phyloP scores from a whole-genome alignment of 352 stramenopile species.

The Porosira glacialis region DNA sequence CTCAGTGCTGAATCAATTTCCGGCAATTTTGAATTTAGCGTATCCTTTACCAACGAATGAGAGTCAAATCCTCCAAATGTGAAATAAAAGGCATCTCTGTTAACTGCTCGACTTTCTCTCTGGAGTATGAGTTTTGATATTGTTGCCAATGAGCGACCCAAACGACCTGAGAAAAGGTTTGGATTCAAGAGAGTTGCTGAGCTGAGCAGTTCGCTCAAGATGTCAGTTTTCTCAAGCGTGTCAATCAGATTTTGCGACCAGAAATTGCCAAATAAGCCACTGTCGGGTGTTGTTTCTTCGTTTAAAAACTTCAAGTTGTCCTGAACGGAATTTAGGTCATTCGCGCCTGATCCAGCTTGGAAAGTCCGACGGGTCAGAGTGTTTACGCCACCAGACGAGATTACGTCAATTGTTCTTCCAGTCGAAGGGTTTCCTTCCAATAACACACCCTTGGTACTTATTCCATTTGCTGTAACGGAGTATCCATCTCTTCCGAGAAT shows the following conservation, averaged over 20 bases:
- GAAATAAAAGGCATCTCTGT: slow-evolving; percentile 33
- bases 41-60: slow-evolving; percentile 51
- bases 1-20: slow-evolving; percentile 56
- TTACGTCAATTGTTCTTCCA: slow-evolving; percentile 33
- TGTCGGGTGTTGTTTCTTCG: slow-evolving; percentile 15
- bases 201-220: slow-evolving; percentile 15
- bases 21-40: slow-evolving; percentile 51
- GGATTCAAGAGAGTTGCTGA: slow-evolving; percentile 3
- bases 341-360: not conserved
- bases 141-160: slow-evolving; percentile 22
- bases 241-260: slow-evolving; percentile 45
- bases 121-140: slow-evolving; percentile 32
- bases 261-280: slow-evolving; percentile 37
- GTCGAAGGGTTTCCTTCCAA: slow-evolving; percentile 29
- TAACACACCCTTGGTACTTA: slow-evolving; percentile 23
- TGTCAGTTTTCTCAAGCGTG: slow-evolving; percentile 26
- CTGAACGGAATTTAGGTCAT: slow-evolving; percentile 21
- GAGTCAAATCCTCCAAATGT: slow-evolving; percentile 75
- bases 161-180: slow-evolving; percentile 10
- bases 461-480: slow-evolving; percentile 28
- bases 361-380: slow-evolving; percentile 14
- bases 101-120: slow-evolving; percentile 19
- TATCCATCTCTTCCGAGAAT: slow-evolving; percentile 21
- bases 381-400: slow-evolving; percentile 30
- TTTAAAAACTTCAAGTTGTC: slow-evolving; percentile 26